phyloP scores from a whole-genome alignment of 169 alveolate species.

The Eimeria necatrix region DNA sequence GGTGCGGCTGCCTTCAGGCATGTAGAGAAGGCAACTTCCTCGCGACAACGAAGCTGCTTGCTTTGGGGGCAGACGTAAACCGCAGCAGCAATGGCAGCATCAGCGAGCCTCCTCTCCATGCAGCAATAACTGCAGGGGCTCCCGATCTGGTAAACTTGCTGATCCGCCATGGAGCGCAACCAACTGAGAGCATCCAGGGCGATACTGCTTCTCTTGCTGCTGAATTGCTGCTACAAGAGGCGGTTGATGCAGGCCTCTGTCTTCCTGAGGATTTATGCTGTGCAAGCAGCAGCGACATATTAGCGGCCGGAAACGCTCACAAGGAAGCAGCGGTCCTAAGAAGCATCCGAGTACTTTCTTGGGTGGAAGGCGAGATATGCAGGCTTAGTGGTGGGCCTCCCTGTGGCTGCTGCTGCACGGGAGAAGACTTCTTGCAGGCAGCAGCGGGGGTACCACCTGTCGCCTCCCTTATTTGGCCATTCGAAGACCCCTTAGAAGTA shows the following conservation, averaged over 20 bases:
- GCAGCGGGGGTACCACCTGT: constrained; percentile 55
- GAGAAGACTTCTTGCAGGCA: constrained; percentile 45
- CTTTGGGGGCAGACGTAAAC: constrained; percentile 49
- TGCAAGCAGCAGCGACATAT: background rate
- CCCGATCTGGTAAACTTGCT: constrained; percentile 64
- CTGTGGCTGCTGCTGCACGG: constrained; percentile 33
- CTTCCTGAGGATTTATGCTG: constrained; percentile 28
- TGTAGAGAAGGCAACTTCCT: constrained; percentile 10
- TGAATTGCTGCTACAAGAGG: constrained; percentile 53
- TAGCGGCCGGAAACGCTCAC: background rate
- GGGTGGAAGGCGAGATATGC: constrained; percentile 64
- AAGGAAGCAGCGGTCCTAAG: constrained; percentile 7
- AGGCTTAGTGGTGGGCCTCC: background rate
- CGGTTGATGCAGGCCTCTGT: constrained; percentile 7
- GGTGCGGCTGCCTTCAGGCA: constrained; percentile 1
- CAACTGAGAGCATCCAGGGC: constrained; percentile 4
- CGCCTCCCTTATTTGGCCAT: constrained; percentile 54
- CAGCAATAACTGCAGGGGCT: constrained; percentile 32
- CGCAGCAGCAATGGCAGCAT: constrained; percentile 15
- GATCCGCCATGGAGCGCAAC: constrained; percentile 52
- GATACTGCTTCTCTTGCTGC: constrained; percentile 43
- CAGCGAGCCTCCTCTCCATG: constrained; percentile 28
- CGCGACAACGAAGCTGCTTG: constrained; percentile 51
- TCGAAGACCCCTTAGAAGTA: constrained; percentile 51
- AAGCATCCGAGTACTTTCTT: constrained; percentile 30